Evolutionary conservation across 768 basidiomycete species (phyloP), one percentile per base, ranked within the genome.

Genomic region (Cystofilobasidium macerans): DNA sequence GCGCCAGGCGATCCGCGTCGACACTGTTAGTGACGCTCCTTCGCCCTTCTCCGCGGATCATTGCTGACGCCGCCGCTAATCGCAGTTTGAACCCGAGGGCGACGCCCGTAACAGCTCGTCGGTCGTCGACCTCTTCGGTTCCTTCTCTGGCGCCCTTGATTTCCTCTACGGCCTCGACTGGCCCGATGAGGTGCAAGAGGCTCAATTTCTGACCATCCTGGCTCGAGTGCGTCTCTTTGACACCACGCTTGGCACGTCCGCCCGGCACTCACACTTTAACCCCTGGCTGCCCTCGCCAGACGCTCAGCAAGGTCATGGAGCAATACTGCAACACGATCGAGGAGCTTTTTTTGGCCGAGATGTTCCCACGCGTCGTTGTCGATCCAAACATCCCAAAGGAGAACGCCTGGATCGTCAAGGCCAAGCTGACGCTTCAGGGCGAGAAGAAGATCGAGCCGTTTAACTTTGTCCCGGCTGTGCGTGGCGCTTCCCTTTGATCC

Each of bases 381-480:
- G 64, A 62, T 11, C 67, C 67, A 20, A 38, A 24, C 8, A 30
- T 62, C 30, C 61, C 67, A 3, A 68, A 68, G 57, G 67, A 68
- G 42, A 68, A 68, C 45, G 60, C 62, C 11, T 68, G 62, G 61
- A 56, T 68, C 48, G 88, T 91, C 76, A 89, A 85, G 71, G 89
- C 89, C 5, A 83, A 85, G 69, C 84, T 85, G 32, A 69, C 61
- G 3, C 56, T 69, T 7, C 64, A 69, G 40, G 86, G 86, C 53
- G 93, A 97, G 76, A 92, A 89, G 80, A 93, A 88, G 75, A 81
- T 93, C 51, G 90, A 92, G 71, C 88, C 91, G 1, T 99, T 93
- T 80, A 89, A 92, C 72, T 98, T 99, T 79, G 85, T 82, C 58
- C 82, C 92, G 0, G 84, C 76, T 20, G 80, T 80, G 48, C 62